Conservation (phyloP, 2,329 filamentous ascomycete species). For the Pseudonectria foliicola region DNA sequence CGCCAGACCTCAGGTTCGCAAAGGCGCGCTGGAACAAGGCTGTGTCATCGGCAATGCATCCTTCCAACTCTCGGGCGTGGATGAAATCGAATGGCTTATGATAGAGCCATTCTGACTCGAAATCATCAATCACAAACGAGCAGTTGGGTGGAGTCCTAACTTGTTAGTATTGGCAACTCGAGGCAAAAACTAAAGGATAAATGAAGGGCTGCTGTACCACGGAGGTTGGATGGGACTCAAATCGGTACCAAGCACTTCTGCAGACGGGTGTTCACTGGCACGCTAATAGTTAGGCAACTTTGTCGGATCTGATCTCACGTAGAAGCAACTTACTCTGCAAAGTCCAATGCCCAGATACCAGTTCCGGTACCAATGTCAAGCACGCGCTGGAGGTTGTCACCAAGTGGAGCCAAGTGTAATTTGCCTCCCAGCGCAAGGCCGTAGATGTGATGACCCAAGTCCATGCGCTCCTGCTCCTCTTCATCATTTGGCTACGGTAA, state of each 20-base stretch:
- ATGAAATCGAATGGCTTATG: conserved; percentile 5
- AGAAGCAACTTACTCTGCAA: conserved; percentile 4
- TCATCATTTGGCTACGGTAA: conserved; percentile 4
- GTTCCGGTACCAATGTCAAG: conserved; percentile 6
- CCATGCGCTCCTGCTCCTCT: conserved; percentile 7
- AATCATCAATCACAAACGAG: conserved; percentile 7
- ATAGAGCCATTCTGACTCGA: conserved; percentile 5
- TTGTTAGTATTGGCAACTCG: no score
- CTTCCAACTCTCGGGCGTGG: conserved; percentile 5
- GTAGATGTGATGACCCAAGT: conserved; percentile 5
- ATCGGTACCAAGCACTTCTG: conserved; percentile 4
- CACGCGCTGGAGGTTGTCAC: conserved; percentile 2
- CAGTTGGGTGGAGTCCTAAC: conserved; percentile 7
- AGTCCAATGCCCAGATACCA: conserved; percentile 7
- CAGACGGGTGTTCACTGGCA: conserved; percentile 4
- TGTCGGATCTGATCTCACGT: no score
- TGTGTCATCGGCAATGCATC: conserved; percentile 2
- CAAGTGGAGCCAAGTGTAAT: conserved; percentile 2
- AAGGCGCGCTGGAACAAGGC: conserved; percentile 2
- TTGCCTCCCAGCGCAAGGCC: conserved; percentile 1
- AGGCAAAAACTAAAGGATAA: not conserved
- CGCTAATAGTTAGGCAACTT: not conserved
- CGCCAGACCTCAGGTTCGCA: not conserved
- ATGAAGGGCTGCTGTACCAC: conserved; percentile 1
- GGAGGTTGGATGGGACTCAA: conserved; percentile 8